Conservation (phyloP, 208 protist genomes). For the Acanthamoeba triangularis region DNA sequence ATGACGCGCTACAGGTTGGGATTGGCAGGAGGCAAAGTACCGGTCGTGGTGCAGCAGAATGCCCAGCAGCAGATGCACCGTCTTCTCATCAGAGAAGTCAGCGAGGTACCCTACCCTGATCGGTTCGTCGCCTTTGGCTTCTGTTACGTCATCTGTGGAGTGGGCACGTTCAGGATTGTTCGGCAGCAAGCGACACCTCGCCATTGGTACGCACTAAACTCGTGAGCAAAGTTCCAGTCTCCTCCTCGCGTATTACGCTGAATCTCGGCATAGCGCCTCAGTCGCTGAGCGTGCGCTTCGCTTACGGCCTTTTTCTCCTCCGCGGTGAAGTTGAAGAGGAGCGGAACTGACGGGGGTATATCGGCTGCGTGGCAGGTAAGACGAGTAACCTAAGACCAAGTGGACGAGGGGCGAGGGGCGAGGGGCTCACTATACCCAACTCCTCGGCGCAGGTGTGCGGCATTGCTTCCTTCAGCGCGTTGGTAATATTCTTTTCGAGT, state of each 20-base stretch:
- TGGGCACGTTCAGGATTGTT: neutral
- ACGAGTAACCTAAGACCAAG: neutral
- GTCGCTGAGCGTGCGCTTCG: neutral
- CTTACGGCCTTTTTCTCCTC: neutral
- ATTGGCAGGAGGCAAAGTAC: neutral
- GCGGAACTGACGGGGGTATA: neutral
- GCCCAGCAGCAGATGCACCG: neutral
- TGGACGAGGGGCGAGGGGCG: neutral
- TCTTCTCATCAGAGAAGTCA: neutral
- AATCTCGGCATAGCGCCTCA: neutral
- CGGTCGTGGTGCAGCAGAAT: conserved; percentile 6
- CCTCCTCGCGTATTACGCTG: neutral
- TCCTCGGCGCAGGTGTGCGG: neutral
- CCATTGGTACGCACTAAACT: neutral
- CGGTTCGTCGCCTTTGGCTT: neutral
- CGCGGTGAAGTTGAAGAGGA: neutral
- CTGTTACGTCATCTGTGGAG: neutral
- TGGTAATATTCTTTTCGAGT: neutral
- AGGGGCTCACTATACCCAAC: neutral
- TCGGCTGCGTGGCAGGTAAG: neutral
- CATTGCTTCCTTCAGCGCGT: neutral
- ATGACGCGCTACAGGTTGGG: too few species aligned
- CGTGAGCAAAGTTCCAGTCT: neutral
- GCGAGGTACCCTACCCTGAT: neutral
- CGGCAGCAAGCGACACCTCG: too few species aligned